phyloP scores from a whole-genome alignment of 1,284 basidiomycete species.

The Flammula alnicola region DNA sequence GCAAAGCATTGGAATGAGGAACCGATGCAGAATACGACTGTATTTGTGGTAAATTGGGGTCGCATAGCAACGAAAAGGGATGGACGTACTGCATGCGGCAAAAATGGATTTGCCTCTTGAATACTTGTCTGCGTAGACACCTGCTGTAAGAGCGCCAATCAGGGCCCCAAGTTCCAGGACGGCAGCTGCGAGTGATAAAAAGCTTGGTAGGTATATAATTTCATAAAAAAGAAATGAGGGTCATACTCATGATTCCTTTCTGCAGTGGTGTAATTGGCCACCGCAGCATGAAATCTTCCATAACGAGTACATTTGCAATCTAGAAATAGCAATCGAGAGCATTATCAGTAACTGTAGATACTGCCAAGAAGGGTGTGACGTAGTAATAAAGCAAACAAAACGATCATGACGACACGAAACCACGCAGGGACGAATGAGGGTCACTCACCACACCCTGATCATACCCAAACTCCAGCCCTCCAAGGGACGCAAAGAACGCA shows the following conservation, averaged over 20 bases:
- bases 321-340: slow-evolving; percentile 36
- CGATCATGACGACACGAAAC: background rate
- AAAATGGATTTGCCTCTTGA: slow-evolving; percentile 72
- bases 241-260: slow-evolving; percentile 76
- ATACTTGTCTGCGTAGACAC: slow-evolving; percentile 67
- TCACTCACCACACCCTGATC: slow-evolving; percentile 65
- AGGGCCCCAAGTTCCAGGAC: slow-evolving; percentile 79
- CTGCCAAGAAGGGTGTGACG: too few relatives aligned
- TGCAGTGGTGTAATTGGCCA: slow-evolving; percentile 75
- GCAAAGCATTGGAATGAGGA: slow-evolving; percentile 72
- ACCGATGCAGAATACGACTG: slow-evolving; percentile 75
- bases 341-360: background rate
- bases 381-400: too few relatives aligned
- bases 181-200: slow-evolving; percentile 53
- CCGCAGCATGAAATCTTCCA: slow-evolving; percentile 68
- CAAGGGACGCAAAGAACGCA: slow-evolving; percentile 75
- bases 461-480: slow-evolving; percentile 81
- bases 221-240: background rate
- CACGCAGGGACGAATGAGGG: background rate
- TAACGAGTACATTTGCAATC: slow-evolving; percentile 85
- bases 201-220: background rate
- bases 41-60: background rate
- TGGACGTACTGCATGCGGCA: slow-evolving; percentile 61
- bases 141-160: slow-evolving; percentile 68
- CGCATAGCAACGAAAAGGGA: background rate